Evolutionary conservation across 495 filamentous ascomycete species (phyloP), one percentile per base, ranked within the genome.

Genomic region (Xylaria bambusicola): DNA sequence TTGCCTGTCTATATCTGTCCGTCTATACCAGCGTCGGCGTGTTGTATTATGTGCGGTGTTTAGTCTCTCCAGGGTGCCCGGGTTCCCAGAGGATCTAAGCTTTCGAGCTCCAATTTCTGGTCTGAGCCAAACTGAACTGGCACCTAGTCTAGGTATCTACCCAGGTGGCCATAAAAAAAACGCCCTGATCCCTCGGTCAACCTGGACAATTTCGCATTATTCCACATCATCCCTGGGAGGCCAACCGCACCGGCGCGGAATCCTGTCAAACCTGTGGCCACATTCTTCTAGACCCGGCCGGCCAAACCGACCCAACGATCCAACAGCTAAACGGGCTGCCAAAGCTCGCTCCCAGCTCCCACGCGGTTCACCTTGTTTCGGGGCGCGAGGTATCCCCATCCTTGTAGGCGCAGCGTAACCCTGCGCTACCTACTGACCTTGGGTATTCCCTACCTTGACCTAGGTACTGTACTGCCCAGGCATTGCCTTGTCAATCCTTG

Each of bases 341-440:
- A 5, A 33, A 33, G 10, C 29, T 33, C 29, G 5, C 38, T 24
- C 52, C 26, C 26, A 33, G n/a, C n/a, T 42, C 52, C 52, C 52
- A 26, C 48, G 46, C 27, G 44, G 57, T 7, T 54, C 63, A 61
- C 65, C 56, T 49, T 67, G 67, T 67, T 67, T 64, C 66, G 42
- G 65, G 60, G 33, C 44, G 58, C 45, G 17, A 35, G 51, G 26
- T 29, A 48, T 35, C 58, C 61, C 64, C 65, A 70, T 63, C 65
- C 66, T 64, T 52, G 54, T 60, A 65, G 67, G 66, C 67, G 65
- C 67, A 67, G 64, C 57, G 61, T 58, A 67, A 70, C 67, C 49
- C 57, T 60, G 50, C 48, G 29, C 57, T 47, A 42, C 36, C 15
- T 47, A 47, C 51, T 40, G 31, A 52, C 35, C 23, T 46, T 17